These are phyloP conservation scores for Fusarium sp. DNA, from an alignment of 2,329 filamentous ascomycete species.

Conservation along the genomic window DNA sequence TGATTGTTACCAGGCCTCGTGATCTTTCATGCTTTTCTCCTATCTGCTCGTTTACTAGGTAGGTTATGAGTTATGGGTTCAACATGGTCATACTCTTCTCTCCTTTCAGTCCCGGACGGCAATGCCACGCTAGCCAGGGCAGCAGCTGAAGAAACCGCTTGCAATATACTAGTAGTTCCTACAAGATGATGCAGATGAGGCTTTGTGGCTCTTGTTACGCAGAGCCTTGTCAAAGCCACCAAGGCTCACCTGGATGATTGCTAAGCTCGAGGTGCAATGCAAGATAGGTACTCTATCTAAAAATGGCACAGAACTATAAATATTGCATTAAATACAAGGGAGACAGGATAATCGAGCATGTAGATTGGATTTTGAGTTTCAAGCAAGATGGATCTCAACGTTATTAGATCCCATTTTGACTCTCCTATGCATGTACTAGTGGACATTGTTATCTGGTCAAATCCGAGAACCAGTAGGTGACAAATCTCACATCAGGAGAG, in stretches of 20 bases:
- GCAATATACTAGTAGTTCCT: background rate
- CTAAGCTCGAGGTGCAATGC: background rate
- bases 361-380: background rate
- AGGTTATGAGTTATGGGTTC: too few relatives aligned
- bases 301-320: background rate
- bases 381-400: background rate
- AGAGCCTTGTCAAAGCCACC: background rate
- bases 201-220: background rate
- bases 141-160: background rate
- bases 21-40: background rate
- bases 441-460: background rate
- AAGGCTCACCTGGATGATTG: background rate
- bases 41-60: background rate
- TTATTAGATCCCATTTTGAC: background rate
- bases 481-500: conserved; percentile 17
- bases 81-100: background rate
- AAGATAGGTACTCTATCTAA: background rate
- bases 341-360: background rate
- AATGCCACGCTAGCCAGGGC: background rate
- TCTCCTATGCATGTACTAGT: background rate
- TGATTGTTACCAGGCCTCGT: background rate
- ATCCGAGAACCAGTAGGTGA: conserved; percentile 5
- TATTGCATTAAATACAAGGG: background rate
- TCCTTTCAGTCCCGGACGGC: background rate
- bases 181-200: background rate